A percentile compares a stretch with the other conserved stretches of the same genome.
These are phyloP conservation scores for Sugiyamaella boreocaroliniensis DNA, from an alignment of 805 yeast species.

Conservation along the genomic window DNA sequence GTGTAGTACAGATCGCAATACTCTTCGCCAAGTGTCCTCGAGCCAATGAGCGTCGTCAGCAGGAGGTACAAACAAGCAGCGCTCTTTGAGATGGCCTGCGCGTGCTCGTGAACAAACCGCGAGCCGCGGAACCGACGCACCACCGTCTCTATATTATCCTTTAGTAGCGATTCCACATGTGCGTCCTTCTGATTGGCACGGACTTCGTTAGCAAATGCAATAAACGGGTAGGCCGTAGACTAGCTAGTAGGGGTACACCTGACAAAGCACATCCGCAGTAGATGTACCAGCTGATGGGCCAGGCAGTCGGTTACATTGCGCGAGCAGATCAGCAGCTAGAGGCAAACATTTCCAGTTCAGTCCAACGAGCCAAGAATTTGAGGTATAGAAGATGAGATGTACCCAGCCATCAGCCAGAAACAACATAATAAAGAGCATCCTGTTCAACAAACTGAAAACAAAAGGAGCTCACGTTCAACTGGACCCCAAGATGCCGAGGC, in stretches of 20 bases:
- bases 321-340: too few species aligned
- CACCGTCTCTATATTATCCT: conserved; percentile 45
- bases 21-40: conserved; percentile 88
- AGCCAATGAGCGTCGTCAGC: conserved; percentile 68
- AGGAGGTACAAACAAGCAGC: conserved; percentile 60
- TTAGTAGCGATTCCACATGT: conserved; percentile 54
- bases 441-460: too few species aligned
- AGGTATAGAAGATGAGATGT: too few species aligned
- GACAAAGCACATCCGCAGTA: neutral
- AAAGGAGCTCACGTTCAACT: too few species aligned
- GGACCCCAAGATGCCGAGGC: too few species aligned
- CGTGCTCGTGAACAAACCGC: conserved; percentile 55
- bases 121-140: conserved; percentile 44
- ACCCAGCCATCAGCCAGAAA: too few species aligned
- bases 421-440: too few species aligned
- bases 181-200: conserved; percentile 88
- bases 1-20: conserved; percentile 56
- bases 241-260: too few species aligned
- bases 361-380: too few species aligned
- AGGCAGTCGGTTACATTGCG: too few species aligned
- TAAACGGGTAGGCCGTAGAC: too few species aligned
- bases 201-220: conserved; percentile 35
- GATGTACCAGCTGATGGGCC: neutral
- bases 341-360: too few species aligned
- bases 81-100: conserved; percentile 52